phyloP scores from a whole-genome alignment of 1,284 basidiomycete species.

The Cryptococcus sp. region DNA sequence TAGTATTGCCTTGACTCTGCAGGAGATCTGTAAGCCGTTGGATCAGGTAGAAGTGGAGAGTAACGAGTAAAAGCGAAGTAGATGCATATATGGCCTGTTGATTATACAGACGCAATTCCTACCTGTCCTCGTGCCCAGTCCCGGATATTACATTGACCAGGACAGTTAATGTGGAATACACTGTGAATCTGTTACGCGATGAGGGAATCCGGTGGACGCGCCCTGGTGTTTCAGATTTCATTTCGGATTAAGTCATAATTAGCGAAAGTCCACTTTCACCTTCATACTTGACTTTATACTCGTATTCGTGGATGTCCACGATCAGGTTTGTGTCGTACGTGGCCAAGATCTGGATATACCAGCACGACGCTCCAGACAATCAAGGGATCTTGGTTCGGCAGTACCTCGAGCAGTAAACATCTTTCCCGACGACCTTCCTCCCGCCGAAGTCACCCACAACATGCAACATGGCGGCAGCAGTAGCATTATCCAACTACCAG shows the following conservation, averaged over 20 bases:
- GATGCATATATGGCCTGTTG: too few species aligned
- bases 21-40: slow-evolving; percentile 25
- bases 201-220: neutral
- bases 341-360: too few species aligned
- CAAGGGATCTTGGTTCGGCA: neutral
- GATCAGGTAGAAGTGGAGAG: neutral
- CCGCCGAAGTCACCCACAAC: neutral
- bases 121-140: too few species aligned
- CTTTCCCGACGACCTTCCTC: neutral
- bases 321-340: neutral
- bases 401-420: neutral
- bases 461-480: slow-evolving; percentile 11
- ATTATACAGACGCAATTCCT: too few species aligned
- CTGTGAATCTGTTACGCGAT: neutral
- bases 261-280: neutral
- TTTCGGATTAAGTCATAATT: too few species aligned
- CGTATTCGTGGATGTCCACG: neutral
- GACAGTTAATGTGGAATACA: neutral
- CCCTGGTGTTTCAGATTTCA: neutral
- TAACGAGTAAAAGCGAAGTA: neutral
- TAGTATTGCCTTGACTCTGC: slow-evolving; percentile 24
- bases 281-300: neutral
- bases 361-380: neutral
- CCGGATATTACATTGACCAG: neutral
- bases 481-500: slow-evolving; percentile 59